These are phyloP conservation scores for Homolaphlyctis polyrhiza DNA, from an alignment of 371 early-diverging fungal species.

Conservation along the genomic window DNA sequence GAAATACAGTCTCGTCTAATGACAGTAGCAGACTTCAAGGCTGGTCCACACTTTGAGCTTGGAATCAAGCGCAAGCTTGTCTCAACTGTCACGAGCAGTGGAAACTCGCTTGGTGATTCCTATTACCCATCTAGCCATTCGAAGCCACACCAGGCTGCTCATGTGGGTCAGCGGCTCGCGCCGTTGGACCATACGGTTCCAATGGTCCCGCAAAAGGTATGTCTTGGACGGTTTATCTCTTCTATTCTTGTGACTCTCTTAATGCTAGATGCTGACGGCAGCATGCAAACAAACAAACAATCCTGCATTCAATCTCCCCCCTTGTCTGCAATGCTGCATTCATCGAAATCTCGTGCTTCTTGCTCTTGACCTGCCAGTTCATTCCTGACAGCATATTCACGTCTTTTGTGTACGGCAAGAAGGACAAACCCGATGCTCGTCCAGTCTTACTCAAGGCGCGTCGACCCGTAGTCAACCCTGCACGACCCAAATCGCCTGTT, in stretches of 20 bases:
- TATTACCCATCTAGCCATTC: too few relatives aligned
- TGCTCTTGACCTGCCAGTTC: background rate
- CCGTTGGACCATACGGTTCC: too few relatives aligned
- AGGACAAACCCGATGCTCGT: background rate
- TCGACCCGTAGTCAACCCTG: background rate
- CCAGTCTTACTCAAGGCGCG: background rate
- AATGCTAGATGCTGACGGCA: too few relatives aligned
- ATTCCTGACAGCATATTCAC: background rate
- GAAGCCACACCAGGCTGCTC: too few relatives aligned
- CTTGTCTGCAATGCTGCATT: background rate
- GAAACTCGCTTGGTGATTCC: too few relatives aligned
- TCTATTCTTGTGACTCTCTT: background rate
- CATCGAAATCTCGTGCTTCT: background rate
- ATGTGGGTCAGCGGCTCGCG: too few relatives aligned
- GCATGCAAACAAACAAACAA: too few relatives aligned
- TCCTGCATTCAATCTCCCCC: background rate
- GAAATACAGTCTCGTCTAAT: background rate
- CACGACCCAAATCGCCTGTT: background rate
- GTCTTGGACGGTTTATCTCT: background rate
- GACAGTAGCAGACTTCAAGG: background rate
- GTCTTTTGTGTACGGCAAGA: background rate
- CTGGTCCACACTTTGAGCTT: constrained; percentile 1
- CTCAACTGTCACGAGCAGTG: too few relatives aligned
- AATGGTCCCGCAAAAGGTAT: background rate
- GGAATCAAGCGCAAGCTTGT: constrained; percentile 1